phyloP scores from a whole-genome alignment of 495 filamentous ascomycete species.

The Patellaria atrata region DNA sequence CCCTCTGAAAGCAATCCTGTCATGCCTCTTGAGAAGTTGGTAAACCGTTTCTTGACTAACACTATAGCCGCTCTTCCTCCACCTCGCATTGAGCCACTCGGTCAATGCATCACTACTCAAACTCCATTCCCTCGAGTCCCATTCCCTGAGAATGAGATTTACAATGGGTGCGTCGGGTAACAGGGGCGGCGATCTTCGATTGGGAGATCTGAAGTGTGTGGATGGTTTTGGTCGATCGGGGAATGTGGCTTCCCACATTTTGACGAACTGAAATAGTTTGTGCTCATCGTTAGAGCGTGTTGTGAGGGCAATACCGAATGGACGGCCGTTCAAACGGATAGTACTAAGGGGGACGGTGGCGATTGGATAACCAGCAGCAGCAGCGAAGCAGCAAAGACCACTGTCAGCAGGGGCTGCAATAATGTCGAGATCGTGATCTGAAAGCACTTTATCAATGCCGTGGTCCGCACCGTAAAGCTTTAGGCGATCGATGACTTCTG shows the following conservation, averaged over 20 bases:
- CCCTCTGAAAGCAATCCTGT: constrained; percentile 18
- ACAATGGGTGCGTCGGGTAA: constrained; percentile 18
- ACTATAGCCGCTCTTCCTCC: constrained; percentile 20
- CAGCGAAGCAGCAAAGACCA: constrained; percentile 16
- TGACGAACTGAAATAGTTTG: constrained; percentile 19
- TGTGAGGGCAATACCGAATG: constrained; percentile 19
- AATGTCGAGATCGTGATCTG: constrained; percentile 15
- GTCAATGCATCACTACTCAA: constrained; percentile 16
- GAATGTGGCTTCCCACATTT: constrained; percentile 20
- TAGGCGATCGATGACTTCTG: constrained; percentile 10
- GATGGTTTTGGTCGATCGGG: constrained; percentile 15
- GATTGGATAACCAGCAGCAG: constrained; percentile 20
- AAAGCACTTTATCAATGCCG: constrained; percentile 17
- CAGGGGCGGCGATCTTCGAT: constrained; percentile 6
- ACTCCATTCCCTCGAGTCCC: constrained; percentile 17
- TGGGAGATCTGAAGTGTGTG: constrained; percentile 11
- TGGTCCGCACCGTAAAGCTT: constrained; percentile 10
- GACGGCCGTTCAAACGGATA: constrained; percentile 19
- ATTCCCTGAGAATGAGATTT: constrained; percentile 18
- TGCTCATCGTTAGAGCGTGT: constrained; percentile 15
- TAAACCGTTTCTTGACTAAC: constrained; percentile 18
- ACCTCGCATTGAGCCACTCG: constrained; percentile 20
- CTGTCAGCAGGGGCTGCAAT: constrained; percentile 18
- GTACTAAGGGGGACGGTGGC: constrained; percentile 18
- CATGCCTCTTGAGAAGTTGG: constrained; percentile 18